These are phyloP conservation scores for Pseudofabraea citricarpa DNA, from an alignment of 2,329 filamentous ascomycete species.

Conservation along the genomic window DNA sequence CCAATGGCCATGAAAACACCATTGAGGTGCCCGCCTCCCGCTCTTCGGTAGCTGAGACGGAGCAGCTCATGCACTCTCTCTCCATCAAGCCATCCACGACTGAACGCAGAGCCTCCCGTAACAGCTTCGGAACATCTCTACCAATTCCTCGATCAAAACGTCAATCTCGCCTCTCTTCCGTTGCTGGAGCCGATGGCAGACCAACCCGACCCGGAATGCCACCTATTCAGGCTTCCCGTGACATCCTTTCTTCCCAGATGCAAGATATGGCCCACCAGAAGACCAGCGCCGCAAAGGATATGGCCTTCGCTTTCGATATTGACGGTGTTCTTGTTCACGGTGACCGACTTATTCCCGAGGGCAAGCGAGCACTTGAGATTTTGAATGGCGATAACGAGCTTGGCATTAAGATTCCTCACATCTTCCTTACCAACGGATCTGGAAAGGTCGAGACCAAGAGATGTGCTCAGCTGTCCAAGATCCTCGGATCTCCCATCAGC, in stretches of 20 bases:
- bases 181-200: conserved; percentile 43
- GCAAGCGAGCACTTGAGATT: conserved; percentile 61
- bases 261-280: conserved; percentile 64
- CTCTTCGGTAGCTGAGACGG: conserved; percentile 63
- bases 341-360: conserved; percentile 65
- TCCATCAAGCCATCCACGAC: conserved; percentile 63
- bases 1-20: conserved; percentile 36
- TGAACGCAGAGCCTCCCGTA: conserved; percentile 64
- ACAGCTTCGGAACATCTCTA: conserved; percentile 69
- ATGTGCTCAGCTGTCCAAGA: conserved; percentile 61
- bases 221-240: conserved; percentile 54
- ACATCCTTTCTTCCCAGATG: conserved; percentile 65
- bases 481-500: conserved; percentile 59
- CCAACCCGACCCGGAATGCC: conserved; percentile 51
- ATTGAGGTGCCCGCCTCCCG: conserved; percentile 68
- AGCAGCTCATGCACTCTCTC: conserved; percentile 69
- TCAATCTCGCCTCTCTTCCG: conserved; percentile 61
- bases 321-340: conserved; percentile 73
- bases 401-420: conserved; percentile 72
- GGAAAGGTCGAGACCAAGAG: conserved; percentile 65
- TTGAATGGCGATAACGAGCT: conserved; percentile 73
- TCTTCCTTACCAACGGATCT: conserved; percentile 71
- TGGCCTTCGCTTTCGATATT: conserved; percentile 77
- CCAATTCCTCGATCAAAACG: conserved; percentile 69
- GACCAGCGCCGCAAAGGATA: conserved; percentile 67